phyloP scores from a whole-genome alignment of 2,329 filamentous ascomycete species.

The Ascochyta fabae region DNA sequence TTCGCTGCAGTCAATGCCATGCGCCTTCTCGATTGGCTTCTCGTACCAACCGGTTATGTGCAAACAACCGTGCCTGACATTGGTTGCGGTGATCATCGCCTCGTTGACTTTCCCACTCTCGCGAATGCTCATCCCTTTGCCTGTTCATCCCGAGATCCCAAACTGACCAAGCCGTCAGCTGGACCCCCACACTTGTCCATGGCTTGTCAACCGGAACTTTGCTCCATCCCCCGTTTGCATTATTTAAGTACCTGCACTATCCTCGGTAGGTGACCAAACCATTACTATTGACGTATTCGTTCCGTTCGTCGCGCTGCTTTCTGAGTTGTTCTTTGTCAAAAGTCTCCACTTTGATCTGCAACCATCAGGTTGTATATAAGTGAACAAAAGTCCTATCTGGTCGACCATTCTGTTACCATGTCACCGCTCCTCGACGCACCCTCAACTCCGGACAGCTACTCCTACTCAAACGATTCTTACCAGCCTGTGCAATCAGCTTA shows the following conservation, averaged over 20 bases:
- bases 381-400: slow-evolving; percentile 19
- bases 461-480: slow-evolving; percentile 35
- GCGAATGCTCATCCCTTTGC: slow-evolving; percentile 39
- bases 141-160: slow-evolving; percentile 38
- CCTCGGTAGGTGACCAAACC: slow-evolving; percentile 35
- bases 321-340: slow-evolving; percentile 41
- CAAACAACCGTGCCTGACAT: slow-evolving; percentile 47
- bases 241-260: slow-evolving; percentile 49
- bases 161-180: slow-evolving; percentile 43
- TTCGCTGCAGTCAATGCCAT: slow-evolving; percentile 33
- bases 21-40: slow-evolving; percentile 37
- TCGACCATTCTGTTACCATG: slow-evolving; percentile 34
- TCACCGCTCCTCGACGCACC: slow-evolving; percentile 50
- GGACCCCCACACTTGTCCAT: slow-evolving; percentile 46
- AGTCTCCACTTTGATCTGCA: slow-evolving; percentile 30
- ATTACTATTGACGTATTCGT: slow-evolving; percentile 45
- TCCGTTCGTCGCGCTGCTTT: slow-evolving; percentile 34
- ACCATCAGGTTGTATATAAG: slow-evolving; percentile 40
- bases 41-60: slow-evolving; percentile 25
- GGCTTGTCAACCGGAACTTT: slow-evolving; percentile 18
- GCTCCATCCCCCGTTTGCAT: slow-evolving; percentile 33
- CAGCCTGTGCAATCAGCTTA: slow-evolving; percentile 46
- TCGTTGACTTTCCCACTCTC: slow-evolving; percentile 39
- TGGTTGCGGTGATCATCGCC: slow-evolving; percentile 40
- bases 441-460: slow-evolving; percentile 44